These are phyloP conservation scores for Thielaviopsis populi DNA, from an alignment of 2,329 filamentous ascomycete species.

Conservation along the genomic window DNA sequence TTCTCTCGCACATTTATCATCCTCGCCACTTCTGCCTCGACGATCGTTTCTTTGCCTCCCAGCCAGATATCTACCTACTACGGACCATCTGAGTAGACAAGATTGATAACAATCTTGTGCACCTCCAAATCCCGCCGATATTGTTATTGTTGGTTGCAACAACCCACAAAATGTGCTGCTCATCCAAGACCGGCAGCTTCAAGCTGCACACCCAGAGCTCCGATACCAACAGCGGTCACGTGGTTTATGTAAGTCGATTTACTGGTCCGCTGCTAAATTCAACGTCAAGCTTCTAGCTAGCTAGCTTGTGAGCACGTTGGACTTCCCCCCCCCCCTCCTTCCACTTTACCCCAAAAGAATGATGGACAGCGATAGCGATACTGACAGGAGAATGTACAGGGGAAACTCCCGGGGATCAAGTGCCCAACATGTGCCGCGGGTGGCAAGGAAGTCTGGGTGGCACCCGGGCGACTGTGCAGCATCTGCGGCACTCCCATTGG, in stretches of 20 bases:
- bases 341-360: no score
- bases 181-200: not conserved
- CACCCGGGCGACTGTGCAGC: constrained; percentile 36
- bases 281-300: not conserved
- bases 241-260: constrained; percentile 1
- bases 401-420: constrained; percentile 33
- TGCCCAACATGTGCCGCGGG: constrained; percentile 36
- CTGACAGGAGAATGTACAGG: not conserved
- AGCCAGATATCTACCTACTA: not conserved
- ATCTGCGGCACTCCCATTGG: constrained; percentile 34
- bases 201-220: not conserved
- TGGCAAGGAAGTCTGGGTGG: constrained; percentile 41
- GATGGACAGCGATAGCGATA: not conserved
- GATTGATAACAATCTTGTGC: not conserved
- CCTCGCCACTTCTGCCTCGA: not conserved
- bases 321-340: no score
- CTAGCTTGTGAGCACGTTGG: no score
- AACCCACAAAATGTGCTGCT: not conserved
- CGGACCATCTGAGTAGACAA: not conserved
- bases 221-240: not conserved
- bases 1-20: not conserved
- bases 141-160: not conserved
- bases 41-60: no score
- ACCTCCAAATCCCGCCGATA: no score
- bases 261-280: not conserved